These are phyloP conservation scores for Arthrobotrys megalospora DNA, from an alignment of 2,329 filamentous ascomycete genomes.

Conservation along the genomic window DNA sequence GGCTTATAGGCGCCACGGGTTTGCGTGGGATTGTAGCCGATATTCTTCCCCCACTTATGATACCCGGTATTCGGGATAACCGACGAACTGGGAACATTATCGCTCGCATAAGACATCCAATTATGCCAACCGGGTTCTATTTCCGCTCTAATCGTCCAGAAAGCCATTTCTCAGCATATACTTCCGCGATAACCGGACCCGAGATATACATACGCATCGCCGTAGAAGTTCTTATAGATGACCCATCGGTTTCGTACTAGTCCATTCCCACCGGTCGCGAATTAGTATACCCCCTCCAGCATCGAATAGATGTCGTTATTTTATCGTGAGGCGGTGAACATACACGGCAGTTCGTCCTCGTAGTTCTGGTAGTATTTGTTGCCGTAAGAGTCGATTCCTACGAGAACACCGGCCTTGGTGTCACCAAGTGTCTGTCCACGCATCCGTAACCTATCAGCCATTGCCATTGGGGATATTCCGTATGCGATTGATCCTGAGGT, in stretches of 20 bases:
- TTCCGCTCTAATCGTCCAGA: constrained; percentile 73
- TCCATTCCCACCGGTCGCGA: not conserved
- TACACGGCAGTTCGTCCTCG: constrained; percentile 89
- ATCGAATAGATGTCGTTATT: not conserved
- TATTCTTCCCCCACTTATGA: constrained; percentile 50
- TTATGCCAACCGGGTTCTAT: constrained; percentile 96
- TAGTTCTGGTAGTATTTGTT: constrained; percentile 99
- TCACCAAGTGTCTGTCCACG: constrained; percentile 75
- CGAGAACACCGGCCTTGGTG: constrained; percentile 90
- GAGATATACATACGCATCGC: constrained; percentile 75
- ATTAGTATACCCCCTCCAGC: constrained; percentile 44
- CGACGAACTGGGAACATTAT: constrained; percentile 78
- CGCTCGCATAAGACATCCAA: constrained; percentile 95
- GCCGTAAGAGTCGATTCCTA: constrained; percentile 89
- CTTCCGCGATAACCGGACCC: not conserved
- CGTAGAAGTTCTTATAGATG: constrained; percentile 92
- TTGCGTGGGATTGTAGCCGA: constrained; percentile 80
- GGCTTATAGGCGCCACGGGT: constrained; percentile 87
- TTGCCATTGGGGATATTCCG: not conserved
- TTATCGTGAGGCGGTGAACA: constrained; percentile 65
- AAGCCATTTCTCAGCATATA: constrained; percentile 39
- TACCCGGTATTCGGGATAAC: constrained; percentile 49
- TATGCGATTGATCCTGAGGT: not conserved
- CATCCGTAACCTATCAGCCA: constrained; percentile 14
- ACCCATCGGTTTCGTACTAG: constrained; percentile 96